Percentiles rank a stretch among this genome's conserved stretches.
Evolutionary conservation across 305 asterid genomes (phyloP).

Genomic region (Nicotiana rustica): DNA sequence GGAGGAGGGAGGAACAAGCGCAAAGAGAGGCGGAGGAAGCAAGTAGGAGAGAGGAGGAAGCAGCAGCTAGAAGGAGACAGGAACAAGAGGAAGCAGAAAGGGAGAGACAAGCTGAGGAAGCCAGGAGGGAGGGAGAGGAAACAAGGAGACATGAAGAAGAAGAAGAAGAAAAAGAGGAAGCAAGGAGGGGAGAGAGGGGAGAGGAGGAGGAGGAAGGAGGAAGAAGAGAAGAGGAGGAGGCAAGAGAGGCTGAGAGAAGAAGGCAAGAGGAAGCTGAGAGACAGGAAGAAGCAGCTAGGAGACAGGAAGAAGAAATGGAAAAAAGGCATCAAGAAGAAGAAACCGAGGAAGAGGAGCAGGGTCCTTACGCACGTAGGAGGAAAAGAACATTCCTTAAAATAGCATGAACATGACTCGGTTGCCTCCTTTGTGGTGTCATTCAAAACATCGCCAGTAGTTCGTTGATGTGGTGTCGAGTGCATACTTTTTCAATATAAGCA

Average conservation of each 20-base stretch:
- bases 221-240: background rate
- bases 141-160: constrained; percentile 1
- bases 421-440: background rate
- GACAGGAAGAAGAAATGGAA: constrained; percentile 31
- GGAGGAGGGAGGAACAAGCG: background rate
- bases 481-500: background rate
- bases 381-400: constrained; percentile 35
- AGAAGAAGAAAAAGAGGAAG: constrained; percentile 31
- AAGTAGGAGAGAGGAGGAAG: constrained; percentile 26
- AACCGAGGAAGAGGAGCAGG: constrained; percentile 28
- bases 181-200: background rate
- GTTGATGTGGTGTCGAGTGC: background rate
- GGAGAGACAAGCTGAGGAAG: constrained; percentile 35
- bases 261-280: constrained; percentile 34
- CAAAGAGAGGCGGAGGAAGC: constrained; percentile 27
- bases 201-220: constrained; percentile 19
- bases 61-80: constrained; percentile 27
- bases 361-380: constrained; percentile 4
- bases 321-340: constrained; percentile 13
- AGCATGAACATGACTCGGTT: constrained; percentile 3
- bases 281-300: constrained; percentile 25
- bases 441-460: background rate
- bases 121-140: constrained; percentile 35
- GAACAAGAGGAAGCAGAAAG: constrained; percentile 31
- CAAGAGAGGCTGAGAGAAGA: constrained; percentile 15